Conservation (phyloP, 345 rosid genomes). For the Sisymbrium altissimum region DNA sequence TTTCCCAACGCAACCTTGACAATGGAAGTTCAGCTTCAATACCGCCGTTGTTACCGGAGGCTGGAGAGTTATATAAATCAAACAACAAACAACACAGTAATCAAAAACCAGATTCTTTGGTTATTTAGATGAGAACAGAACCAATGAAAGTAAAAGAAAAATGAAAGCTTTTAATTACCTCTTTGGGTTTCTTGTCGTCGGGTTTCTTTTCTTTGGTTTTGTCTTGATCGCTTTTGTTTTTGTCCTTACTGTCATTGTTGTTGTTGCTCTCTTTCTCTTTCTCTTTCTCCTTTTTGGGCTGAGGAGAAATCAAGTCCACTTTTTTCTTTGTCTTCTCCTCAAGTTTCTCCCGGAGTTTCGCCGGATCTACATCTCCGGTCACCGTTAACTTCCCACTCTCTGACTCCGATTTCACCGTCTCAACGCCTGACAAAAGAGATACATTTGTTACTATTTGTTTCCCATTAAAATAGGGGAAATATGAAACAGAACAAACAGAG, state of each 20-base stretch:
- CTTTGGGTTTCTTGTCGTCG: conserved; percentile 40
- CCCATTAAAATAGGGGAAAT: neutral
- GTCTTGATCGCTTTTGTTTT: conserved; percentile 38
- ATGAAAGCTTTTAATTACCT: neutral
- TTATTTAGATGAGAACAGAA: too few relatives aligned
- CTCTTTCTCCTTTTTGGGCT: conserved; percentile 42
- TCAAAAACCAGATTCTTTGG: conserved; percentile 14
- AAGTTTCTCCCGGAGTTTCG: conserved; percentile 37
- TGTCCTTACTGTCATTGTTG: conserved; percentile 31
- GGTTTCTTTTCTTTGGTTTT: conserved; percentile 38
- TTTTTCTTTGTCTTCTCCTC: conserved; percentile 56
- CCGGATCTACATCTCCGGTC: conserved; percentile 68
- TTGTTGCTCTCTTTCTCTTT: conserved; percentile 12
- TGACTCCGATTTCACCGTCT: conserved; percentile 56
- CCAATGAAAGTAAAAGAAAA: too few relatives aligned
- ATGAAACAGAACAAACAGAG: neutral
- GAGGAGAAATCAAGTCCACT: conserved; percentile 45
- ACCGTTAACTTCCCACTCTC: conserved; percentile 63
- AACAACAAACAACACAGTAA: neutral
- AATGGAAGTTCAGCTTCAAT: conserved; percentile 56
- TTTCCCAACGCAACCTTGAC: conserved; percentile 61
- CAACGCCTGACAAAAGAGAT: conserved; percentile 54
- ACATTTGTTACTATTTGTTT: too few relatives aligned
- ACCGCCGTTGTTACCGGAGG: conserved; percentile 56
- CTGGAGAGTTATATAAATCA: too few relatives aligned